Conservation (phyloP, 176 grass and related monocot genomes). For the Sorghum bicolor region Sorghum_bicolor_NCBIv3 NC_012872.2:62911001-62911500, state of each 20-base stretch:
- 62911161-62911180: conserved; percentile 27
- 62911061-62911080: neutral
- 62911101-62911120: too few species aligned
- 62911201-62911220: conserved; percentile 25
- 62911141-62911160: neutral
- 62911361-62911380: conserved; percentile 34
- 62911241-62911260: neutral
- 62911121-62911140: neutral
- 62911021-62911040: too few species aligned
- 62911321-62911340: conserved; percentile 75
- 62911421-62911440: conserved; percentile 40
- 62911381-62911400: conserved; percentile 57
- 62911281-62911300: conserved; percentile 45
- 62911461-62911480: conserved; percentile 66
- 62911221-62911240: neutral
- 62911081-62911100: neutral
- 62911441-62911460: conserved; percentile 32
- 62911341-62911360: conserved; percentile 71
- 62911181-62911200: neutral
- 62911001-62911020: too few species aligned
- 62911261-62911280: conserved; percentile 35
- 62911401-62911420: conserved; percentile 41
- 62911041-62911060: too few species aligned
- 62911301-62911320: conserved; percentile 13
- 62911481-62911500: conserved; percentile 62